A percentile compares a stretch with the other conserved stretches of the same genome.
Conservation (phyloP, 768 basidiomycete genomes). For the Megacollybia marginata region DNA sequence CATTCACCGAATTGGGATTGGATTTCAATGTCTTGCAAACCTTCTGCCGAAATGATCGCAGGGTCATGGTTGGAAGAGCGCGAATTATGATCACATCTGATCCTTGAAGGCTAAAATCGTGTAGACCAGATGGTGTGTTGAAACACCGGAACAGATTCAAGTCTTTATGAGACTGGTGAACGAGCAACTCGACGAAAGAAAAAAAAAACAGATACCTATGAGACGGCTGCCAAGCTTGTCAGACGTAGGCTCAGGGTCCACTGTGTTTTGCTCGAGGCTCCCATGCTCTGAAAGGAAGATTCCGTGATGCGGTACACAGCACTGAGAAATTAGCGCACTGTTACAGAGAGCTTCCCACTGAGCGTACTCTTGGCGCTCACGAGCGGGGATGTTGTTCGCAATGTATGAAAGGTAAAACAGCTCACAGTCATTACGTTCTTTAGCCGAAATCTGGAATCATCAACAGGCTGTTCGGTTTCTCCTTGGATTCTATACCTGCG, state of each 20-base stretch:
- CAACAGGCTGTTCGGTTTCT: background rate
- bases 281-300: conserved; percentile 44
- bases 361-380: conserved; percentile 45
- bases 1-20: conserved; percentile 21
- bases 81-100: conserved; percentile 29
- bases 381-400: conserved; percentile 38
- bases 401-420: conserved; percentile 73
- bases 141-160: background rate
- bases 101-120: background rate
- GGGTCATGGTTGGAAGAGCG: conserved; percentile 62
- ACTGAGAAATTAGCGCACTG: conserved; percentile 34
- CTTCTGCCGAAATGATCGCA: conserved; percentile 60
- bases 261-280: conserved; percentile 28
- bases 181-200: background rate
- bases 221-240: conserved; percentile 55
- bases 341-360: conserved; percentile 57
- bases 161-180: background rate
- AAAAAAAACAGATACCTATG: conserved; percentile 35
- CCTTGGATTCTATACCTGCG: conserved; percentile 29
- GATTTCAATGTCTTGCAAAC: conserved; percentile 41
- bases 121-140: no score
- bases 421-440: conserved; percentile 76
- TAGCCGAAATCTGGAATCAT: conserved; percentile 48
- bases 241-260: conserved; percentile 19
- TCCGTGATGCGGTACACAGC: conserved; percentile 2